A percentile compares a stretch with the other conserved stretches of the same genome.
phyloP scores from a whole-genome alignment of 495 filamentous ascomycete genomes.

The Ramalina intermedia region DNA sequence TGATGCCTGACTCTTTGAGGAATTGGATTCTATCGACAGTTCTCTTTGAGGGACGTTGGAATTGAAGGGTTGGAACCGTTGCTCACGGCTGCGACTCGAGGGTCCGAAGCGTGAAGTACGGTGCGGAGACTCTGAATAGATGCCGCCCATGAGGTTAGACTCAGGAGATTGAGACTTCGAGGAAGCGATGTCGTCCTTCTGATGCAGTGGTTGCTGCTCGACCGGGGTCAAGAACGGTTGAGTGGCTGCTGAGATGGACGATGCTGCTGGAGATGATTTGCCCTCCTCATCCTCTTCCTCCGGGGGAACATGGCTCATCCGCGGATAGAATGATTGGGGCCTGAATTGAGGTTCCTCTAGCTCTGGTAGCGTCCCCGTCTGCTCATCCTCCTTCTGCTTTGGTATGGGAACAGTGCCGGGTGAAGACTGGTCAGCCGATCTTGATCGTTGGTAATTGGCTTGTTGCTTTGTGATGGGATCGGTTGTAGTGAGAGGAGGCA shows the following conservation, averaged over 20 bases:
- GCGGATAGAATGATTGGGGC: slow-evolving; percentile 59
- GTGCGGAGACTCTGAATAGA: neutral
- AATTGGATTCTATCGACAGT: slow-evolving; percentile 31
- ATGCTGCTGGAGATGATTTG: neutral
- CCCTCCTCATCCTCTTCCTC: slow-evolving; percentile 32
- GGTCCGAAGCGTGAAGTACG: slow-evolving; percentile 4
- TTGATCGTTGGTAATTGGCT: slow-evolving; percentile 59
- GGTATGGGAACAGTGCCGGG: slow-evolving; percentile 19
- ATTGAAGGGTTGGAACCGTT: slow-evolving; percentile 3
- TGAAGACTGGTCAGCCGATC: slow-evolving; percentile 24
- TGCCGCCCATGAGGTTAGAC: slow-evolving; percentile 12
- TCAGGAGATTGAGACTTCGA: slow-evolving; percentile 37
- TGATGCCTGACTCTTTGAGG: slow-evolving; percentile 29
- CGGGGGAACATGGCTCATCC: slow-evolving; percentile 49
- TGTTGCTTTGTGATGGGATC: slow-evolving; percentile 54
- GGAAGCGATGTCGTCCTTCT: slow-evolving; percentile 27
- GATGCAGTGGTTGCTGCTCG: neutral
- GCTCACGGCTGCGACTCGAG: slow-evolving; percentile 1
- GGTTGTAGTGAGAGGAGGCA: slow-evolving; percentile 70
- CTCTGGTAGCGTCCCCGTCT: slow-evolving; percentile 29
- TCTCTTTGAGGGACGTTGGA: slow-evolving; percentile 19
- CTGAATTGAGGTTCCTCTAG: slow-evolving; percentile 47
- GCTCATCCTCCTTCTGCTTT: slow-evolving; percentile 25
- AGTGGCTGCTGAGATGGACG: neutral
- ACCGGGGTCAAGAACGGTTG: slow-evolving; percentile 4